Evolutionary conservation across 2,329 filamentous ascomycete species (phyloP).

Genomic region (Penicillium vulpinum): DNA sequence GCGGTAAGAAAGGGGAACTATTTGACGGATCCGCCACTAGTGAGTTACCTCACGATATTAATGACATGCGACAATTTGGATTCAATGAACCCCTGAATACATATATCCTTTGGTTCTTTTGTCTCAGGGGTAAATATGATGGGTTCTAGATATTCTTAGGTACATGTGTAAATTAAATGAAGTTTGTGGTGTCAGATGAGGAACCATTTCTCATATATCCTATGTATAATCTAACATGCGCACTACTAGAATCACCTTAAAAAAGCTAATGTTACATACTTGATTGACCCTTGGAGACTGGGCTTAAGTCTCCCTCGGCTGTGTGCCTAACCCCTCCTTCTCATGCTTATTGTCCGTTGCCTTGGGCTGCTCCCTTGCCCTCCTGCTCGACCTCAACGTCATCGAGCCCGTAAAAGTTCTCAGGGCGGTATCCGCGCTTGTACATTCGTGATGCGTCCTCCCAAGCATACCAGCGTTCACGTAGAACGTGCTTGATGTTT

Average conservation of each 20-base stretch:
- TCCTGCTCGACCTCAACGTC: slow-evolving; percentile 16
- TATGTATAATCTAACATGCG: slow-evolving; percentile 6
- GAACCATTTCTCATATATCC: neutral
- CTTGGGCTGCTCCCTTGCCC: neutral
- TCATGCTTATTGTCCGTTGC: neutral
- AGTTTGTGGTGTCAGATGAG: neutral
- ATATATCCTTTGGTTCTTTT: slow-evolving; percentile 1
- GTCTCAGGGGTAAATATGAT: slow-evolving; percentile 7
- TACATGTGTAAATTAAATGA: neutral
- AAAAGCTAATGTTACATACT: slow-evolving; percentile 15
- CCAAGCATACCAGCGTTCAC: slow-evolving; percentile 87
- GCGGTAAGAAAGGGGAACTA: slow-evolving; percentile 29
- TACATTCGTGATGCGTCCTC: slow-evolving; percentile 43
- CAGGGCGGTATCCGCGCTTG: slow-evolving; percentile 38
- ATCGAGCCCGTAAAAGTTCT: slow-evolving; percentile 23
- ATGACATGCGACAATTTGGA: neutral
- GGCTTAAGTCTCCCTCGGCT: neutral
- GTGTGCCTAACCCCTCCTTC: neutral
- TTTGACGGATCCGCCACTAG: slow-evolving; percentile 29
- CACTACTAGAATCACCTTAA: neutral
- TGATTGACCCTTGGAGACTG: neutral
- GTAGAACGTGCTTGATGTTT: slow-evolving; percentile 79
- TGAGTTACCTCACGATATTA: slow-evolving; percentile 19
- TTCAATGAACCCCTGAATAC: slow-evolving; percentile 7
- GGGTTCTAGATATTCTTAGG: neutral